phyloP scores from a whole-genome alignment of 1,139 yeast species.

The Suhomyces choctaworum region DNA sequence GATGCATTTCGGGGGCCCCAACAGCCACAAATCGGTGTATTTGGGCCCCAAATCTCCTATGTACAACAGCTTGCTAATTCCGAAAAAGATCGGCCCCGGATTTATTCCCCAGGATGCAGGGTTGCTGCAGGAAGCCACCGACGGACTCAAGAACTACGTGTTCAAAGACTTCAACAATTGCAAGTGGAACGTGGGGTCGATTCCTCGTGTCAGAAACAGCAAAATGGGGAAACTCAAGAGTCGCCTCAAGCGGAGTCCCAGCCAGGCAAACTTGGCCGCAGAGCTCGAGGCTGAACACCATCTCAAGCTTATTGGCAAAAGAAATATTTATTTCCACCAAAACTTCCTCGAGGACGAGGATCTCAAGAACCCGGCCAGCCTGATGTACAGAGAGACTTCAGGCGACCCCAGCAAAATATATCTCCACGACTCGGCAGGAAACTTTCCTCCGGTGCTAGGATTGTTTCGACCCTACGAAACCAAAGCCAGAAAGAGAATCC shows the following conservation, averaged over 20 bases:
- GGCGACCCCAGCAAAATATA: slow-evolving; percentile 32
- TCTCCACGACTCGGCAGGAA: slow-evolving; percentile 26
- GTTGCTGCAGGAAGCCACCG: slow-evolving; percentile 2
- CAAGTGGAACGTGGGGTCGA: slow-evolving; percentile 48
- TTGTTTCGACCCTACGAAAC: slow-evolving; percentile 57
- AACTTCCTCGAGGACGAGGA: slow-evolving; percentile 21
- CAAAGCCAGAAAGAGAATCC: slow-evolving; percentile 42
- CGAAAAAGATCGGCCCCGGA: slow-evolving; percentile 25
- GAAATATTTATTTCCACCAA: slow-evolving; percentile 25
- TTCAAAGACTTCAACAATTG: slow-evolving; percentile 28
- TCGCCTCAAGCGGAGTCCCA: slow-evolving; percentile 10
- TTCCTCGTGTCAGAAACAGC: slow-evolving; percentile 35
- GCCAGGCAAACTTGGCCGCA: slow-evolving; percentile 8
- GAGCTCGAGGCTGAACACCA: slow-evolving; percentile 6
- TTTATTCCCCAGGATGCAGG: slow-evolving; percentile 23
- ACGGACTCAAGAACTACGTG: slow-evolving; percentile 31
- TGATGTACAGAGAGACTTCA: slow-evolving; percentile 22
- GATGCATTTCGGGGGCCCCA: slow-evolving; percentile 11
- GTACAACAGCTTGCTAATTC: slow-evolving; percentile 32
- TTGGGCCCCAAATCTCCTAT: slow-evolving; percentile 9
- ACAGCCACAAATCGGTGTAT: slow-evolving; percentile 6
- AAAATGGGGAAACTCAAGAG: slow-evolving; percentile 15
- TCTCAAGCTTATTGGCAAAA: slow-evolving; percentile 20
- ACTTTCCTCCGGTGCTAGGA: slow-evolving; percentile 45
- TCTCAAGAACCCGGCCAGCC: slow-evolving; percentile 19